Evolutionary conservation across 1,139 yeast genomes (phyloP), one percentile per base, ranked within the genome.

Genomic region (Pichia sp.): DNA sequence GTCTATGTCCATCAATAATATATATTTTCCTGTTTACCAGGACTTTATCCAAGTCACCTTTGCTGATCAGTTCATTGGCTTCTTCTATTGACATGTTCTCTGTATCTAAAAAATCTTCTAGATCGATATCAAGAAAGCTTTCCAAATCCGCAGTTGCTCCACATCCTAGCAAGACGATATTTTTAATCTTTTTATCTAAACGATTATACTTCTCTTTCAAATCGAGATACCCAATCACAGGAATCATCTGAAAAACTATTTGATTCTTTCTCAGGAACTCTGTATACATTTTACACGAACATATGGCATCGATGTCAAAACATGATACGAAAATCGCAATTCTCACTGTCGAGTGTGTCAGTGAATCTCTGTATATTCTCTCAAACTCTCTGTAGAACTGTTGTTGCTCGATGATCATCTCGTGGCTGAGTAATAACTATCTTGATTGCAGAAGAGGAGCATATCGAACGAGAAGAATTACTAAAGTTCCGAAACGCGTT

Each of bases 61-160:
- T 8, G 31, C 38, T 43, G 3, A 48, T 45, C 10, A 52, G 37
- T 0, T 38, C 33, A 7, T 44, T 43, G 9, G 46, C 45, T 23
- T 42, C 39, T 3, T 41, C 44, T 5, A 27, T 7, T 16, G 35
- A 37, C 43, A 52, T 44, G 4, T 60, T 61, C 35, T 54, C 54
- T 5, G 55, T 61, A 31, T 8, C 33, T 27, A 69, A 43, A 47
- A 64, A 73, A 4, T 74, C 73, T 33, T 72, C 73, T 0, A 75
- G 72, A 46, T 80, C 79, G 8, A 85, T 73, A 31, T 81, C 90
- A 42, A 92, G 70, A 59, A 85, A 86, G 36, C 78, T 73, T 59
- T 86, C 95, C 36, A 94, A 60, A 62, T 94, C 97, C 32, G 90
- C 76, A 75, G 85, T 80, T 16, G 95, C 95, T n/a, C 98, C 98